A percentile compares a stretch with the other conserved stretches of the same genome.
Evolutionary conservation across 192 early-diverging fungal genomes (phyloP).

Genomic region (Coemansia sp.): DNA sequence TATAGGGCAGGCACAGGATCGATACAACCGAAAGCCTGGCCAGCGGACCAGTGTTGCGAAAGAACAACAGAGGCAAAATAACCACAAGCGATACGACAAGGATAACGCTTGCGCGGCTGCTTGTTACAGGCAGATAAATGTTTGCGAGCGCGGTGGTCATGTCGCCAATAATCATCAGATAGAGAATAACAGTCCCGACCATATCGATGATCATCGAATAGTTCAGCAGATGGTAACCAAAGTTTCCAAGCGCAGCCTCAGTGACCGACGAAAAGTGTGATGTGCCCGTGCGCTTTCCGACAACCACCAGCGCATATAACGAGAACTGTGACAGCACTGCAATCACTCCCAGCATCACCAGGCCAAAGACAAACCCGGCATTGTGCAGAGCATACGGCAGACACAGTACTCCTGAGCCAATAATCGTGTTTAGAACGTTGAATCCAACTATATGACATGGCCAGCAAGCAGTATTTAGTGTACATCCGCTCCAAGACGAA

Average conservation of each 20-base stretch:
- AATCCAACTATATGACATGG: constrained; percentile 28
- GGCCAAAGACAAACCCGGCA: constrained; percentile 56
- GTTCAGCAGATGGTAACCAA: constrained; percentile 59
- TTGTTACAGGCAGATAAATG: constrained; percentile 17
- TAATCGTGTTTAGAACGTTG: constrained; percentile 65
- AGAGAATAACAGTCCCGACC: constrained; percentile 48
- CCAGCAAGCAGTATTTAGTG: neutral
- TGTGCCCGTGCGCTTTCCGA: constrained; percentile 53
- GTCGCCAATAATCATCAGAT: constrained; percentile 39
- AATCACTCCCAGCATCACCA: constrained; percentile 54
- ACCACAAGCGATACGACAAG: constrained; percentile 23
- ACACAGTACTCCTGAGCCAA: constrained; percentile 64
- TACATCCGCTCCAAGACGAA: neutral
- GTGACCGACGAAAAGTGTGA: constrained; percentile 58
- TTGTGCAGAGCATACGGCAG: constrained; percentile 62
- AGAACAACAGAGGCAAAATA: constrained; percentile 56
- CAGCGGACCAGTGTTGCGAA: constrained; percentile 61
- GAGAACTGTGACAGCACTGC: constrained; percentile 55
- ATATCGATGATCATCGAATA: constrained; percentile 57
- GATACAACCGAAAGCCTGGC: constrained; percentile 56
- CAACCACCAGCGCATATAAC: constrained; percentile 55
- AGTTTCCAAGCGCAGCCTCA: constrained; percentile 48
- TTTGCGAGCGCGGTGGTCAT: constrained; percentile 13
- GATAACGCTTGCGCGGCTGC: constrained; percentile 10
- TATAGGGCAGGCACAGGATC: constrained; percentile 58